Base-by-base conservation (phyloP, 2,329 filamentous ascomycete species). In the Trichoderma sp. region DNA sequence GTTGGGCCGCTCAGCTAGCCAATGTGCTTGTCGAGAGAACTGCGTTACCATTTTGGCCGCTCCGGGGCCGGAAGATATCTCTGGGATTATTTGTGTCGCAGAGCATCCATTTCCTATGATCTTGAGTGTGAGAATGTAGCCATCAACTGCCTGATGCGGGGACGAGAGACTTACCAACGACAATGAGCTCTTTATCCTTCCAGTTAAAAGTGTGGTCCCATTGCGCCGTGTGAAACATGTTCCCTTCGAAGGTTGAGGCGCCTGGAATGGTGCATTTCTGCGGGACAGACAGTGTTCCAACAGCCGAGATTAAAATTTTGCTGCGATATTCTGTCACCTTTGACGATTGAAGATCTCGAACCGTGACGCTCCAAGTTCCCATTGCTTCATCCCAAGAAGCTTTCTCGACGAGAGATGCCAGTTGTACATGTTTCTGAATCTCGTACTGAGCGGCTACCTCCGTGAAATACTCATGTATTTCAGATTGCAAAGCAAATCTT, bases 11-110 rank as follows among this genome's bases (percentile, higher is more conserved):
- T 77, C 74, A 0, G 73, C 43, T 0, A 87, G 78, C 78, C 83
- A 87, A 72, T 87, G 86, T 5, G 85, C 78, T 76, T 86, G 85
- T 9, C 84, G 82, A n/a, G 78, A 81, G 73, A 87, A 86, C 63
- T 87, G 85, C 0, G 81, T 83, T 26, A 85, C 77, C 28, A 79
- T 80, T 23, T 77, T 80, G 11, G 80, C 83, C 5, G 80, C 73
- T 1, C 63, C 59, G 0, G 74, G 72, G 4, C 74, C 74, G 0
- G 71, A 68, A n/a, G 70, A 75, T 8, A 78, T 75, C n/a, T 65
- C 65, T 3, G 76, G 77, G 3, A 78, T 73, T 8, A 74, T 36
- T 47, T 78, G 77, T 0, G 75, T 78, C 8, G 76, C 77, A 12
- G 77, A 78, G 59, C 77, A 78, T 0, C 77, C 77, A 2, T 78